Evolutionary conservation across 2,329 filamentous ascomycete genomes (phyloP).

Genomic region (Penicillium sp.): DNA sequence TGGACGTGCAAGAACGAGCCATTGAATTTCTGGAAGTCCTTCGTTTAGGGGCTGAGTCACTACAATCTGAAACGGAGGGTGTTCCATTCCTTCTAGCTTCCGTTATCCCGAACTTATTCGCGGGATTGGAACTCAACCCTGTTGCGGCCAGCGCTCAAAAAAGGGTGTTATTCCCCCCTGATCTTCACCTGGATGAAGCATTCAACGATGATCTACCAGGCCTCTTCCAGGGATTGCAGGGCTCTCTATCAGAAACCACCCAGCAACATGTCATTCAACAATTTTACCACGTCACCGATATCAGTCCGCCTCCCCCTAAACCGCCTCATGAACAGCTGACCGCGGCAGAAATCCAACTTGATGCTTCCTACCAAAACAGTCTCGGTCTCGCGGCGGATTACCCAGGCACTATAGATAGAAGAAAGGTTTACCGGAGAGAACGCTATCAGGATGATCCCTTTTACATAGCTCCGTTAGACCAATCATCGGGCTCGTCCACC

Average conservation of each 20-base stretch:
- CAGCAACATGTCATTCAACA: slow-evolving; percentile 47
- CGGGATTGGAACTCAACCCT: slow-evolving; percentile 85
- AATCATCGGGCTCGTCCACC: slow-evolving; percentile 64
- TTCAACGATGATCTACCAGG: slow-evolving; percentile 74
- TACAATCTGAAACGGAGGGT: slow-evolving; percentile 50
- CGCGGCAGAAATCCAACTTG: slow-evolving; percentile 21
- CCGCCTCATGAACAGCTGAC: slow-evolving; percentile 18
- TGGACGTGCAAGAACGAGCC: slow-evolving; percentile 93
- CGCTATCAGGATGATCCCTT: slow-evolving; percentile 92
- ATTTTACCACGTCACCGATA: slow-evolving; percentile 43
- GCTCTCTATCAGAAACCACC: slow-evolving; percentile 45
- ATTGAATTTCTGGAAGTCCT: slow-evolving; percentile 91
- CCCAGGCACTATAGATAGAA: slow-evolving; percentile 69
- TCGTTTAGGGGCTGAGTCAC: slow-evolving; percentile 79
- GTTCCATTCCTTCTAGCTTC: slow-evolving; percentile 84
- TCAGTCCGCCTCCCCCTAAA: slow-evolving; percentile 17
- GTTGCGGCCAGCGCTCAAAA: slow-evolving; percentile 79
- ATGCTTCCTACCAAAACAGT: slow-evolving; percentile 39
- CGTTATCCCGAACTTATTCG: slow-evolving; percentile 84
- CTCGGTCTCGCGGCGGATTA: slow-evolving; percentile 58
- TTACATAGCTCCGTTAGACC: slow-evolving; percentile 69
- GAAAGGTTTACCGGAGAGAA: slow-evolving; percentile 75
- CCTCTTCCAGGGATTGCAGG: slow-evolving; percentile 62
- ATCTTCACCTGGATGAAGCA: slow-evolving; percentile 75
- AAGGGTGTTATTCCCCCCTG: slow-evolving; percentile 78